Evolutionary conservation across 805 yeast genomes (phyloP).

Genomic region (Pichia rugopelliculosa): DNA sequence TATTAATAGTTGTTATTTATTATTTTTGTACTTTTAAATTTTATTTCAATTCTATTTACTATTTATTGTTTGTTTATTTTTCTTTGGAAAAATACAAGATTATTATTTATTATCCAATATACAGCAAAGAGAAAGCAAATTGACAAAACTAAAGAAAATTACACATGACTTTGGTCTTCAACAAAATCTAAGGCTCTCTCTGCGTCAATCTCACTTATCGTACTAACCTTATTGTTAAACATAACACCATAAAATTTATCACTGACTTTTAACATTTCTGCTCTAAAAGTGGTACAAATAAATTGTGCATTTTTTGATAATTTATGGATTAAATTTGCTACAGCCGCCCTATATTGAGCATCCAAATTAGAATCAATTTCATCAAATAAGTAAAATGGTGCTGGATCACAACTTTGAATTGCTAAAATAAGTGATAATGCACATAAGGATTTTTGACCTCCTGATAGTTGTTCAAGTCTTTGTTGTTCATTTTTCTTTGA

Average conservation of each 20-base stretch:
- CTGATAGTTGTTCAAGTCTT: conserved; percentile 84
- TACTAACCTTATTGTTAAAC: conserved; percentile 74
- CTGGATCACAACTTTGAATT: conserved; percentile 91
- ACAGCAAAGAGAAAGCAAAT: no score
- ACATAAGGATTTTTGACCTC: conserved; percentile 96
- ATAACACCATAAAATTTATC: conserved; percentile 83
- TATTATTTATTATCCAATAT: no score
- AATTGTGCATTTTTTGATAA: conserved; percentile 74
- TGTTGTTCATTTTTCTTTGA: conserved; percentile 80
- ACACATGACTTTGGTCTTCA: conserved; percentile 46
- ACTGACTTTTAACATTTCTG: conserved; percentile 85
- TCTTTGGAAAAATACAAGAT: no score
- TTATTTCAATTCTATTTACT: neutral
- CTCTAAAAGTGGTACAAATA: conserved; percentile 92
- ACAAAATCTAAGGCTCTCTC: conserved; percentile 79
- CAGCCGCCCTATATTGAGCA: conserved; percentile 82
- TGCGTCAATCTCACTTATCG: conserved; percentile 60
- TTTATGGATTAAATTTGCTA: conserved; percentile 64
- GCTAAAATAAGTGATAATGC: conserved; percentile 92
- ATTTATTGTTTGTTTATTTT: no score
- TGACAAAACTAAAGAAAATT: neutral
- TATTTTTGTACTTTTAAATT: neutral
- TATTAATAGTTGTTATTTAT: no score
- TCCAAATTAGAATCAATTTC: conserved; percentile 96
- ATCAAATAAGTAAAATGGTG: conserved; percentile 93